A percentile compares a stretch with the other conserved stretches of the same genome.
phyloP scores from a whole-genome alignment of 352 stramenopile species.

The Blastocystis sp. region DNA sequence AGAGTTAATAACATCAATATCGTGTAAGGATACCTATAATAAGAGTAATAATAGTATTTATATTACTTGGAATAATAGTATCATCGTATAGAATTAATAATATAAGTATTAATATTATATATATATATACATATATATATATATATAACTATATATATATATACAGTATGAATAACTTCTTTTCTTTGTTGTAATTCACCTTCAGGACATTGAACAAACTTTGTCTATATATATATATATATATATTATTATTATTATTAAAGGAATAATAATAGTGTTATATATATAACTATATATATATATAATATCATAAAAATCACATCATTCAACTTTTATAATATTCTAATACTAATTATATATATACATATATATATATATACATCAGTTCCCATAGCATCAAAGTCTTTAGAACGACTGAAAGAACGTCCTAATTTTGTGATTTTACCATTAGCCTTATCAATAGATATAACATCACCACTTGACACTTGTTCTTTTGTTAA shows the following conservation, averaged over 20 bases:
- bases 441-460: constrained; percentile 93
- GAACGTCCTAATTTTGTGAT: constrained; percentile 88
- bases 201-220: constrained; percentile 74
- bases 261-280: no score
- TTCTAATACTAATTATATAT: no score
- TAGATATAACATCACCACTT: constrained; percentile 94
- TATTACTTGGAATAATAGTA: no score
- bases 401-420: constrained; percentile 85
- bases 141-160: no score
- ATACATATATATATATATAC: constrained; percentile 33
- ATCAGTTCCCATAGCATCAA: constrained; percentile 84
- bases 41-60: no score
- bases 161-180: constrained; percentile 70
- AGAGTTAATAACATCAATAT: constrained; percentile 99
- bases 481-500: constrained; percentile 93
- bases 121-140: no score
- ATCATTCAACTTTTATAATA: no score
- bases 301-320: no score
- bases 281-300: no score
- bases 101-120: no score
- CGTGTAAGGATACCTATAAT: constrained; percentile 73
- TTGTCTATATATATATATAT: constrained; percentile 50
- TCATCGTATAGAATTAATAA: no score
- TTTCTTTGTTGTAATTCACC: constrained; percentile 95
- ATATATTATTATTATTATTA: no score